Evolutionary conservation across 495 filamentous ascomycete species (phyloP).

Genomic region (Aspergillus sclerotioniger): DNA sequence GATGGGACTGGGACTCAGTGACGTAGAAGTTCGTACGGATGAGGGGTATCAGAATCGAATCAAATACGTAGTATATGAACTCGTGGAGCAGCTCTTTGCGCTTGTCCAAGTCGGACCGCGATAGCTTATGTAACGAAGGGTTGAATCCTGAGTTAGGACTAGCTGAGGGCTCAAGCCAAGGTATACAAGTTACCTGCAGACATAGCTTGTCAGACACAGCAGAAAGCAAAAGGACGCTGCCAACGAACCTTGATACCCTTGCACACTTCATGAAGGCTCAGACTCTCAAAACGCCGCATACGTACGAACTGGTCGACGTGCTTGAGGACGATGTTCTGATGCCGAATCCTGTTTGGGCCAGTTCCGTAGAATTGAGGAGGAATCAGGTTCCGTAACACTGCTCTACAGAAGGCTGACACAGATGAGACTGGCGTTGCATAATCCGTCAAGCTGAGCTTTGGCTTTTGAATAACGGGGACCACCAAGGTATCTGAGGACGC

Average conservation of each 20-base stretch:
- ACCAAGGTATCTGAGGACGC: neutral
- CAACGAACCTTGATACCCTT: conserved; percentile 69
- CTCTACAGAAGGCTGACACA: conserved; percentile 86
- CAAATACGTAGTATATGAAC: conserved; percentile 88
- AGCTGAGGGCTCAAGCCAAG: conserved; percentile 66
- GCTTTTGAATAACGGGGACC: conserved; percentile 8
- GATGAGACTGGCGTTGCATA: conserved; percentile 66
- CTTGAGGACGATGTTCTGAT: conserved; percentile 57
- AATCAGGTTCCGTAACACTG: conserved; percentile 70
- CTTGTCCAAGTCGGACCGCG: conserved; percentile 70
- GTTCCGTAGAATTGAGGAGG: conserved; percentile 74
- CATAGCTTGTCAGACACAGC: neutral
- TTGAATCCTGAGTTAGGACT: conserved; percentile 18
- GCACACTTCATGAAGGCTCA: conserved; percentile 74
- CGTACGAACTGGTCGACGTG: conserved; percentile 75
- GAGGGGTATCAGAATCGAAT: conserved; percentile 85
- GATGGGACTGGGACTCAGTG: conserved; percentile 80
- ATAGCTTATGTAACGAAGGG: conserved; percentile 48
- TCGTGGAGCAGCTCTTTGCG: conserved; percentile 77
- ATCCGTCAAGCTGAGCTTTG: conserved; percentile 54
- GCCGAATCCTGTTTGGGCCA: conserved; percentile 50
- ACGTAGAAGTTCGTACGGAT: conserved; percentile 88
- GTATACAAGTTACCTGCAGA: conserved; percentile 59
- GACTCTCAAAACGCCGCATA: conserved; percentile 75
- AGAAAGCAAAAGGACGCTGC: neutral